phyloP scores from a whole-genome alignment of 176 grass and related monocot species.

The Carex pumila region DNA sequence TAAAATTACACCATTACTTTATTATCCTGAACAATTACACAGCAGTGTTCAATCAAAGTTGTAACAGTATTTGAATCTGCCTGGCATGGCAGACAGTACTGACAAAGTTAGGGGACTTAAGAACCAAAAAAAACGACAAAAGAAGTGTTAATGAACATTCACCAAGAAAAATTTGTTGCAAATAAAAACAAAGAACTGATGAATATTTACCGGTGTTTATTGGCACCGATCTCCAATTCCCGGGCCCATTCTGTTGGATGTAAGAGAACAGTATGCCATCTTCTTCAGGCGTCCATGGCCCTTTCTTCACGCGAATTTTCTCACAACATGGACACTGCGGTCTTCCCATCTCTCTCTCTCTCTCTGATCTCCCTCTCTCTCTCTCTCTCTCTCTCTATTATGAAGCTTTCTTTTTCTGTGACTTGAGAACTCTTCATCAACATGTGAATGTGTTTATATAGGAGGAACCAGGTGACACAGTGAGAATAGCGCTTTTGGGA shows the following conservation, averaged over 20 bases:
- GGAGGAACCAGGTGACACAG: slow-evolving; percentile 10
- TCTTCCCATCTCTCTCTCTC: slow-evolving; percentile 16
- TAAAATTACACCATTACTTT: no score
- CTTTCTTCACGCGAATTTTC: slow-evolving; percentile 29
- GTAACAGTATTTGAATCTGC: no score
- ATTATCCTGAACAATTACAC: neutral
- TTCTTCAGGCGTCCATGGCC: slow-evolving; percentile 29
- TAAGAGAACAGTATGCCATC: slow-evolving; percentile 25
- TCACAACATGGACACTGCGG: slow-evolving; percentile 24
- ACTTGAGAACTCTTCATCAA: slow-evolving; percentile 1
- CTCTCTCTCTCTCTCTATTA: slow-evolving; percentile 3
- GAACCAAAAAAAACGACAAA: neutral
- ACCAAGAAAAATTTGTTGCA: neutral
- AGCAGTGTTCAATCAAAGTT: neutral
- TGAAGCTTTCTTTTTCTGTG: slow-evolving; percentile 21
- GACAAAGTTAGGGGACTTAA: neutral
- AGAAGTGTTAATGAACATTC: neutral
- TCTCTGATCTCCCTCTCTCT: neutral
- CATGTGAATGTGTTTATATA: slow-evolving; percentile 22
- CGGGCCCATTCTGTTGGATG: slow-evolving; percentile 29
- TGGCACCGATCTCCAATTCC: slow-evolving; percentile 30
- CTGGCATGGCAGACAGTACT: no score
- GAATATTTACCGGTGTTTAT: slow-evolving; percentile 21
- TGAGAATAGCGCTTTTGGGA: neutral
- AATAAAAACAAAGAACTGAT: neutral